These are phyloP conservation scores for Aspergillus viridinutans DNA, from an alignment of 2,329 filamentous ascomycete species.

Conservation along the genomic window DNA sequence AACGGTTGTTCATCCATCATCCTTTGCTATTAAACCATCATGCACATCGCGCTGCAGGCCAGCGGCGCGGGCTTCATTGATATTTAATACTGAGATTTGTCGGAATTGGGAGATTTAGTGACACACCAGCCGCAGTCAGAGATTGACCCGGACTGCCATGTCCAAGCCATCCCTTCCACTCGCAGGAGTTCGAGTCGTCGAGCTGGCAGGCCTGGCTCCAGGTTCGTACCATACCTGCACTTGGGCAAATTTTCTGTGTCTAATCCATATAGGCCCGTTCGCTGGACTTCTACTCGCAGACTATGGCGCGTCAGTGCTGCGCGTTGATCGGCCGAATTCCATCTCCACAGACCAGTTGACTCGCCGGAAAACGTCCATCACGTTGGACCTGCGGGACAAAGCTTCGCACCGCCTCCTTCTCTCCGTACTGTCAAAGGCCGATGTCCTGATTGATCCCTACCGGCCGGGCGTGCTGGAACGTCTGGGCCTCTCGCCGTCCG, in stretches of 20 bases:
- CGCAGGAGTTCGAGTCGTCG: conserved; percentile 58
- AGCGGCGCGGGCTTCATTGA: background rate
- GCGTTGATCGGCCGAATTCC: conserved; percentile 64
- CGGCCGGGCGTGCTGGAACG: conserved; percentile 86
- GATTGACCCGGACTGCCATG: conserved; percentile 11
- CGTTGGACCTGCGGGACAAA: conserved; percentile 70
- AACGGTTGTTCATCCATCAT: background rate
- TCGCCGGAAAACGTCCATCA: conserved; percentile 74
- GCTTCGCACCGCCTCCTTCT: conserved; percentile 63
- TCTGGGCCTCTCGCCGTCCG: conserved; percentile 67
- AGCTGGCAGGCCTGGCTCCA: conserved; percentile 64
- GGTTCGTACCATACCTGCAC: conserved; percentile 39
- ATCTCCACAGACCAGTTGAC: conserved; percentile 68
- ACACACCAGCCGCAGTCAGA: no score
- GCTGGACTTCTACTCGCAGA: conserved; percentile 85
- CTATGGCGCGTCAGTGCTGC: conserved; percentile 81
- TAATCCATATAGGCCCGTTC: conserved; percentile 64
- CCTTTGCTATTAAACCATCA: background rate
- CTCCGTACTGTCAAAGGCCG: conserved; percentile 58
- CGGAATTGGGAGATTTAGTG: no score
- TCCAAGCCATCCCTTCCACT: conserved; percentile 50
- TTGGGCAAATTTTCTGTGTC: conserved; percentile 2
- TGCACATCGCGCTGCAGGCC: background rate
- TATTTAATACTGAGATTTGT: background rate
- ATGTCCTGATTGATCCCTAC: conserved; percentile 90